Base-by-base conservation (phyloP, 345 rosid species). In the Odontarrhena argentea region DNA sequence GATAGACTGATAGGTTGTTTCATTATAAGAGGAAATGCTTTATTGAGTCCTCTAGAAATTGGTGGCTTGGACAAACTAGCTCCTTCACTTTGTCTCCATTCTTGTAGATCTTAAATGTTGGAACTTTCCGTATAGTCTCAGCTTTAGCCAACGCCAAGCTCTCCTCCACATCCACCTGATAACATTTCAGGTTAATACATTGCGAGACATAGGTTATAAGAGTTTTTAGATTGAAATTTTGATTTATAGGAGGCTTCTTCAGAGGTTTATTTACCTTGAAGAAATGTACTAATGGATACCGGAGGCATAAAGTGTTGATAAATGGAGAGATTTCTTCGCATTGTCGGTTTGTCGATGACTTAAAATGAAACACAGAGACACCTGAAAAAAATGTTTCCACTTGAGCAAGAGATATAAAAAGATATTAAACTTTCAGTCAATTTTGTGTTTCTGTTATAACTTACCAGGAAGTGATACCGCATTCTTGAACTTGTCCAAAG, bases 51-150 rank as follows among this genome's bases (percentile, higher is more conserved):
- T 89, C 93, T 69, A 85, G 82, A 58, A 79, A 60, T 50, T 84
- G 87, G 49, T 74, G 89, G 76, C 82, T 87, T 7, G 96, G 96
- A 74, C 82, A 69, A 48, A 87, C 73, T 77, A 89, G 83, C 80
- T 87, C 96, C 91, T 87, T 85, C 80, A 89, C 82, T 56, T 79
- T 80, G 22, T 67, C 81, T 41, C 93, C 87, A 8, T 82, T 82
- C 81, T 85, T 89, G 83, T 87, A 87, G 49, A 89, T 82, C 79
- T 81, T 89, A 75, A 85, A 89, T 25, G 96, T 85, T 1, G 93
- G 96, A 53, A 85, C 87, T 43, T 55, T 83, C 75, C 85, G 82
- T 76, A 89, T 80, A 57, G 78, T 73, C 83, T 89, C 92, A 1
- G 86, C 76, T 62, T 71, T 87, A 32, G 86, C 91, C 59, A 86